Percentiles rank a stretch among this genome's conserved stretches.
Evolutionary conservation across 805 yeast genomes (phyloP).

Genomic region (Starmerella sp.): DNA sequence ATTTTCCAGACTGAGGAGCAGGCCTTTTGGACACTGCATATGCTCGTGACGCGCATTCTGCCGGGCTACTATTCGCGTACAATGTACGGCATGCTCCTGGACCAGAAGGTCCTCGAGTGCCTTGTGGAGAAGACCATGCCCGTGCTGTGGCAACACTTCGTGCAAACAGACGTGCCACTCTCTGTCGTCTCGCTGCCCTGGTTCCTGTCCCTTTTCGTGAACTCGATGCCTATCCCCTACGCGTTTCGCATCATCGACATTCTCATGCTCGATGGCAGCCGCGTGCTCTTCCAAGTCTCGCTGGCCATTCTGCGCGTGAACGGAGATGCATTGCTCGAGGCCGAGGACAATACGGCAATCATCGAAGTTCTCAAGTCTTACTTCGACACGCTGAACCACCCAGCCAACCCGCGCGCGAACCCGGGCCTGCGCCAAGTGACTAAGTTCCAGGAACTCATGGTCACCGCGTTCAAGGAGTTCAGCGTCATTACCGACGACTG

Average conservation of each 20-base stretch:
- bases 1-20: conserved; percentile 83
- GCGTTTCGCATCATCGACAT: conserved; percentile 88
- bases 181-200: conserved; percentile 92
- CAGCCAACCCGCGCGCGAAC: conserved; percentile 58
- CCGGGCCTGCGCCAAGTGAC: conserved; percentile 60
- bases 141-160: conserved; percentile 69
- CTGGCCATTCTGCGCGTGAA: conserved; percentile 80
- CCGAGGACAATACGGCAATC: conserved; percentile 87
- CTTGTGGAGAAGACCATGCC: conserved; percentile 87
- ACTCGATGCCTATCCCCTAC: conserved; percentile 87
- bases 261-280: conserved; percentile 80
- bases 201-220: conserved; percentile 83
- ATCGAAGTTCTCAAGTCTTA: conserved; percentile 75
- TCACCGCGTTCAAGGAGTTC: conserved; percentile 87
- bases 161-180: conserved; percentile 70
- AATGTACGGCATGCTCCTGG: conserved; percentile 93
- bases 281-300: conserved; percentile 83
- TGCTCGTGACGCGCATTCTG: conserved; percentile 68
- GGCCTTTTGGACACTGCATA: conserved; percentile 84
- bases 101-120: conserved; percentile 86
- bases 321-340: conserved; percentile 67
- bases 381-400: conserved; percentile 61
- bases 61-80: conserved; percentile 96
- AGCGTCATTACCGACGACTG: conserved; percentile 63
- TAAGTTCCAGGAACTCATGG: conserved; percentile 78